Evolutionary conservation across 345 rosid species (phyloP).

Genomic region (Citrus cavaleriei): DNA sequence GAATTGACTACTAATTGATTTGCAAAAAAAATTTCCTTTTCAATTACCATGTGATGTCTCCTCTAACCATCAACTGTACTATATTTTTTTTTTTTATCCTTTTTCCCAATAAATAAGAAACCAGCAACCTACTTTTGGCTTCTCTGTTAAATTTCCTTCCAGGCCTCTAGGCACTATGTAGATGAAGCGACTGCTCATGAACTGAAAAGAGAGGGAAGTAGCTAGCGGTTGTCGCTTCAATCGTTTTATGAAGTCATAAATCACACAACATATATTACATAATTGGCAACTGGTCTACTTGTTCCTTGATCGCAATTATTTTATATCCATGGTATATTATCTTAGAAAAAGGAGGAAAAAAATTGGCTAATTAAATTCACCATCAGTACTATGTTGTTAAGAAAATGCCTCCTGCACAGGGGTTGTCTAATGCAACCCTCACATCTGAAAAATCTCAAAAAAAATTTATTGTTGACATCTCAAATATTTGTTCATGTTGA

Average conservation of each 20-base stretch:
- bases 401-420: no score
- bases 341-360: not conserved
- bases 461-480: no score
- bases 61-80: not conserved
- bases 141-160: not conserved
- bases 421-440: no score
- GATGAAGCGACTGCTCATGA: not conserved
- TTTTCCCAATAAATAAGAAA: not conserved
- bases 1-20: not conserved
- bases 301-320: not conserved
- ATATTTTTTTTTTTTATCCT: not conserved
- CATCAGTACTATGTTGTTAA: not conserved
- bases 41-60: not conserved
- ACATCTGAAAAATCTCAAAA: no score
- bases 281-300: not conserved
- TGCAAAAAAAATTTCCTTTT: not conserved
- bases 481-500: no score
- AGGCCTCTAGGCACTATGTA: not conserved
- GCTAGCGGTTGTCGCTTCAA: slow-evolving; percentile 13
- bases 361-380: not conserved
- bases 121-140: not conserved
- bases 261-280: not conserved
- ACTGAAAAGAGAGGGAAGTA: not conserved
- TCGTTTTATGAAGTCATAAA: not conserved
- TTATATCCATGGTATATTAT: not conserved